phyloP scores from a whole-genome alignment of 371 early-diverging fungal species.

The Mortierella sp. region DNA sequence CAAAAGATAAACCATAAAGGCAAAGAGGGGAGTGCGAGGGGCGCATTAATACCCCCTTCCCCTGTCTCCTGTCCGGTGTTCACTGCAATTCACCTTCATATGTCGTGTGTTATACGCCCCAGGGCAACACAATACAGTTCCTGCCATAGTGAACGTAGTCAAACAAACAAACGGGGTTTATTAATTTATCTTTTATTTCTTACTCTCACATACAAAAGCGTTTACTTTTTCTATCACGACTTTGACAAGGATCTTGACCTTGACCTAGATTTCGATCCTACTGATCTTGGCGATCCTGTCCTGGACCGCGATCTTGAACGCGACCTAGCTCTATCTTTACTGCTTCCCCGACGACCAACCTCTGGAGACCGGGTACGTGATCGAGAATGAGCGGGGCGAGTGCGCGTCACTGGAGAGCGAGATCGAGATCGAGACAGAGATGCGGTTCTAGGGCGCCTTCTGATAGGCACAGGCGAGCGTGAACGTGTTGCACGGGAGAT shows the following conservation, averaged over 20 bases:
- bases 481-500: not conserved
- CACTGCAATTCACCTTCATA: too few relatives aligned
- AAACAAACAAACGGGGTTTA: too few relatives aligned
- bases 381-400: constrained; percentile 13
- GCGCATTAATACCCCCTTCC: too few relatives aligned
- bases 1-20: too few relatives aligned
- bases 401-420: constrained; percentile 1
- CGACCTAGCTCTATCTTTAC: not conserved
- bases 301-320: constrained; percentile 5
- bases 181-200: too few relatives aligned
- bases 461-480: constrained; percentile 8
- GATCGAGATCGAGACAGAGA: constrained; percentile 3
- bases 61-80: too few relatives aligned
- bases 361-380: constrained; percentile 1
- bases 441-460: constrained; percentile 1
- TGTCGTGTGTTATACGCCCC: too few relatives aligned
- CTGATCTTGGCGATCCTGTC: not conserved
- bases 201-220: too few relatives aligned
- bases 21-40: too few relatives aligned
- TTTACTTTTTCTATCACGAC: too few relatives aligned
- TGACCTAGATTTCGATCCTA: constrained; percentile 1
- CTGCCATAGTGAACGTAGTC: too few relatives aligned
- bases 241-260: not conserved
- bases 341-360: not conserved
- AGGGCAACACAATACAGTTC: too few relatives aligned